Evolutionary conservation across 331 rosid genomes (phyloP), one percentile per base, ranked within the genome.

Genomic region (Rhamnella rubrinervis): DNA sequence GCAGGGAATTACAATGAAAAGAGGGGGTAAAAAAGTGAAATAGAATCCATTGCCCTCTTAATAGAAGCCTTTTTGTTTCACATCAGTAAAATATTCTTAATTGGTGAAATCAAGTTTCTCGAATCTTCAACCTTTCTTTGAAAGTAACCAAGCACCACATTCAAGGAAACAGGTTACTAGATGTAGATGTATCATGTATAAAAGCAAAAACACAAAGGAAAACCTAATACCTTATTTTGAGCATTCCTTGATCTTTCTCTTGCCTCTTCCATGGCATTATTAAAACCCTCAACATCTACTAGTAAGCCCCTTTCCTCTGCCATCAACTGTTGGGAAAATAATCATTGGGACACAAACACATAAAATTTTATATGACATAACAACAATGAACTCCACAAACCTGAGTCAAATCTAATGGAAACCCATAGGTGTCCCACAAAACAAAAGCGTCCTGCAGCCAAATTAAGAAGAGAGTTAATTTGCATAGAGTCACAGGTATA

Each of bases 341-440:
- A 46, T 39, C 10, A 66, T 66, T 25, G 64, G 21, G 53, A 67
- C 39, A 73, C 25, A 61, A 11, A 2, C 47, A 26, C 51, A 28
- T 39, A 37, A 35, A 39, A 8, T 52, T 63, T 8, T 47, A 66
- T 41, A 64, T 58, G 16, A 47, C 38, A 65, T 14, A 39, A 19
- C 46, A 44, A 60, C 50, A 65, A 81, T 63, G 63, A 59, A 82
- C 49, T 58, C 55, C 74, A 57, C 51, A 74, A 74, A 93, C 98
- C 97, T 93, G 97, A 70, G 98, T 93, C 81, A 93, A 87, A 83
- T 93, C 98, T 66, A 93, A 75, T 4, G 98, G 98, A 78, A 93
- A 93, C 44, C 98, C 98, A 63, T 53, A 93, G 0, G 98, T 91
- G 71, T 93, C 98, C 98, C 97, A 93, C 87, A 95, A 78, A 77